A percentile compares a stretch with the other conserved stretches of the same genome.
Conservation (phyloP, 768 basidiomycete genomes). For the Mycena capillaripes region DNA sequence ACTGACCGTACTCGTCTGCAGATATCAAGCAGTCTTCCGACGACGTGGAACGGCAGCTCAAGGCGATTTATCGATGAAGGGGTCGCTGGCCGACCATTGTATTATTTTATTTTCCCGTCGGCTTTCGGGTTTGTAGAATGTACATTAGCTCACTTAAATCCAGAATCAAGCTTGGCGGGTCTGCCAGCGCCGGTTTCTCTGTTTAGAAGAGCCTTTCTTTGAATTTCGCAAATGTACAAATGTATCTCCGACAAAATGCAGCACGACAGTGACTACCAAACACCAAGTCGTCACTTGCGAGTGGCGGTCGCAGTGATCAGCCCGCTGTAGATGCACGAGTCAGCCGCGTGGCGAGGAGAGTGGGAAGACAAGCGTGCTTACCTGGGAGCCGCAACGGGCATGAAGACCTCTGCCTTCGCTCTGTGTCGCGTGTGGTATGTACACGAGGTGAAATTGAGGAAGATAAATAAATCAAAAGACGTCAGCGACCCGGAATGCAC, state of each 20-base stretch:
- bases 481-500: no score
- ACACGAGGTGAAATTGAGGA: not conserved
- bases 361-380: constrained; percentile 37
- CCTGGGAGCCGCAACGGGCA: constrained; percentile 90
- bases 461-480: constrained; percentile 4
- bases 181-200: no score
- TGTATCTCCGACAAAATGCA: no score
- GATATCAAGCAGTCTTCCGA: constrained; percentile 86
- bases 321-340: constrained; percentile 11
- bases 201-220: not conserved
- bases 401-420: constrained; percentile 87
- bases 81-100: constrained; percentile 9
- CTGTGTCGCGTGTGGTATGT: constrained; percentile 59
- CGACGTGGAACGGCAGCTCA: constrained; percentile 79
- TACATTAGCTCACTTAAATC: no score
- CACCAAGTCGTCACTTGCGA: constrained; percentile 15
- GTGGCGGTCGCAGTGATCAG: constrained; percentile 32
- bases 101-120: not conserved
- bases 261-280: no score
- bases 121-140: not conserved
- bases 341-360: not conserved
- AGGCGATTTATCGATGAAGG: constrained; percentile 66
- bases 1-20: constrained; percentile 49
- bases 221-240: not conserved
- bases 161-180: no score